Evolutionary conservation across 192 early-diverging fungal species (phyloP), one percentile per base, ranked within the genome.

Genomic region (Blastocladiella britannica): DNA sequence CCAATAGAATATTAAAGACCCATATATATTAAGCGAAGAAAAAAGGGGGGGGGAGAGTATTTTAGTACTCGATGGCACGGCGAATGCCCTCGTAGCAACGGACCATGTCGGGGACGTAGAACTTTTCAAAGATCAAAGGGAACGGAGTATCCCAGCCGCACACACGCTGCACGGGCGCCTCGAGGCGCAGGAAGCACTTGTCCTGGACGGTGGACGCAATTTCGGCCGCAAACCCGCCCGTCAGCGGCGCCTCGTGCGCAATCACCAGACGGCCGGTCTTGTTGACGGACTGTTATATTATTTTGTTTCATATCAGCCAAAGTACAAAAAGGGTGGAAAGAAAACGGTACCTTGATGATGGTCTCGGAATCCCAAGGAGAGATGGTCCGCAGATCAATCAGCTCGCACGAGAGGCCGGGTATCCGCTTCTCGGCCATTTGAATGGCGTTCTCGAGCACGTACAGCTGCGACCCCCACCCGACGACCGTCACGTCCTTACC

Each of bases 301-400:
- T n/a, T n/a, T n/a, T 76, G 47, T 55, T 5, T 23, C 7, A 4
- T 5, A 1, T 12, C 23, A 25, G 29, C 47, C 25, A 30, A 55
- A 59, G 58, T 25, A 31, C 23, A 63, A 25, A 52, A 51, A 51
- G 31, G 4, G 43, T 22, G 5, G 20, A 52, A 27, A 52, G 20
- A 25, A 2, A 37, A 58, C 23, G 58, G 9, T 47, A 76, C 73
- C 66, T 86, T 77, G 24, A 69, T 82, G 4, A 97, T 77, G 1
- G 89, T 90, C 29, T 93, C 91, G 22, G 79, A 74, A 66, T 97
- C 93, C 79, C 87, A 92, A 5, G 93, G 93, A 28, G 84, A 61
- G 55, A 97, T 87, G 0, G 87, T 82, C 24, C 90, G 75, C 54
- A 97, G 66, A 65, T 97, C 93, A 58, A 97, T 97, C 7, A 97